phyloP scores from a whole-genome alignment of 73 alveolate species.

The Breviolum minutum region DNA sequence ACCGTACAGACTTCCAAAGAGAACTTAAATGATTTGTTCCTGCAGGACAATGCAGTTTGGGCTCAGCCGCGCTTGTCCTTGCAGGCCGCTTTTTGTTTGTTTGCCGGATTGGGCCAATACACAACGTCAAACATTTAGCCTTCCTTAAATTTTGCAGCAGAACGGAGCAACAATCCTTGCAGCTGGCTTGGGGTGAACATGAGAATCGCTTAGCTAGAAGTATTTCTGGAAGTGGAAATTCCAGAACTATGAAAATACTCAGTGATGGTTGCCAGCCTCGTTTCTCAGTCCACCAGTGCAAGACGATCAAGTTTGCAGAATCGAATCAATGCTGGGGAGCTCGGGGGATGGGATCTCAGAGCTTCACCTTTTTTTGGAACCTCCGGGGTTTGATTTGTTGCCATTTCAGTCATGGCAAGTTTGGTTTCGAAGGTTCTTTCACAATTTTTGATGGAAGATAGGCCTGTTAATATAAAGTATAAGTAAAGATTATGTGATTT shows the following conservation, averaged over 20 bases:
- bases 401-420: neutral
- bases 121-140: too few species aligned
- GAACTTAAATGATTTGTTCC: too few species aligned
- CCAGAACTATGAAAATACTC: neutral
- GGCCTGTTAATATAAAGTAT: too few species aligned
- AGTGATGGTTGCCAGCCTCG: neutral
- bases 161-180: neutral
- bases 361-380: too few species aligned
- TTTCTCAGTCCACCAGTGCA: too few species aligned
- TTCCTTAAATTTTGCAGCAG: neutral
- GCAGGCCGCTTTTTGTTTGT: neutral
- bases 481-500: too few species aligned
- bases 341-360: neutral
- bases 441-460: too few species aligned
- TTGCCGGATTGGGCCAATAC: too few species aligned
- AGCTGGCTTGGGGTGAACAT: neutral
- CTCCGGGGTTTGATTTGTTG: neutral
- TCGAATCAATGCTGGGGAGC: neutral
- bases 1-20: too few species aligned
- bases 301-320: neutral
- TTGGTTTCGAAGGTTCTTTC: too few species aligned
- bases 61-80: slow-evolving; percentile 64
- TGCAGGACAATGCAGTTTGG: slow-evolving; percentile 36
- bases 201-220: neutral
- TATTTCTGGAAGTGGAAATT: neutral